Evolutionary conservation across 2,329 filamentous ascomycete species (phyloP).

Genomic region (Dothistroma pini): DNA sequence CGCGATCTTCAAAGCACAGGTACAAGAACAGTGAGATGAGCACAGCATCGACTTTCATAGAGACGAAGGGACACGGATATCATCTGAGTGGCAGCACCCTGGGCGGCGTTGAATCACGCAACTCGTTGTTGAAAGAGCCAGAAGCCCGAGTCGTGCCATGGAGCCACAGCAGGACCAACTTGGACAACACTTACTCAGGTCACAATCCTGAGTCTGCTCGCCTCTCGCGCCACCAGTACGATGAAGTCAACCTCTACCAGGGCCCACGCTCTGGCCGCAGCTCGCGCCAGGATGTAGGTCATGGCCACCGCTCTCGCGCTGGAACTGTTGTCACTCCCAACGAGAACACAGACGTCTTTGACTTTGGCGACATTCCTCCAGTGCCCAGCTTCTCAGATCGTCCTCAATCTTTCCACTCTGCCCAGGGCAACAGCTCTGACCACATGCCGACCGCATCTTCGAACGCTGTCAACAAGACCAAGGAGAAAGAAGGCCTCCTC

Average conservation of each 20-base stretch:
- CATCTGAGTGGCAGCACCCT: constrained; percentile 44
- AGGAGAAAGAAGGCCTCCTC: constrained; percentile 38
- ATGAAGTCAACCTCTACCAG: constrained; percentile 32
- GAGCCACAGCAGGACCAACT: constrained; percentile 68
- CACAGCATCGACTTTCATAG: constrained; percentile 39
- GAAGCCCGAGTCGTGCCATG: constrained; percentile 64
- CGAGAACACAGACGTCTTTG: constrained; percentile 13
- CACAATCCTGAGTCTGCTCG: constrained; percentile 50
- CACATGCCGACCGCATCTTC: constrained; percentile 19
- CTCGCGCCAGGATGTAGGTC: constrained; percentile 37
- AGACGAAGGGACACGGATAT: constrained; percentile 57
- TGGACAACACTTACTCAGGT: constrained; percentile 55
- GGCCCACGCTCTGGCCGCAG: constrained; percentile 35
- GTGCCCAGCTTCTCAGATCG: constrained; percentile 10
- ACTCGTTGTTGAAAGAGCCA: constrained; percentile 41
- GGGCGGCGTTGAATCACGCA: constrained; percentile 36
- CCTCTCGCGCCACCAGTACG: constrained; percentile 53
- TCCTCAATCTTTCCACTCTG: constrained; percentile 8
- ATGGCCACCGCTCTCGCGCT: constrained; percentile 18
- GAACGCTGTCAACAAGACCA: constrained; percentile 18
- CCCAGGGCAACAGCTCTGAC: constrained; percentile 10
- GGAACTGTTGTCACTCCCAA: constrained; percentile 18
- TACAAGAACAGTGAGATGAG: constrained; percentile 61
- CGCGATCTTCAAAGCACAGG: constrained; percentile 60
- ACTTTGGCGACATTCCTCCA: constrained; percentile 18